Conservation (phyloP, 805 yeast species). For the Spathaspora gorwiae region DNA sequence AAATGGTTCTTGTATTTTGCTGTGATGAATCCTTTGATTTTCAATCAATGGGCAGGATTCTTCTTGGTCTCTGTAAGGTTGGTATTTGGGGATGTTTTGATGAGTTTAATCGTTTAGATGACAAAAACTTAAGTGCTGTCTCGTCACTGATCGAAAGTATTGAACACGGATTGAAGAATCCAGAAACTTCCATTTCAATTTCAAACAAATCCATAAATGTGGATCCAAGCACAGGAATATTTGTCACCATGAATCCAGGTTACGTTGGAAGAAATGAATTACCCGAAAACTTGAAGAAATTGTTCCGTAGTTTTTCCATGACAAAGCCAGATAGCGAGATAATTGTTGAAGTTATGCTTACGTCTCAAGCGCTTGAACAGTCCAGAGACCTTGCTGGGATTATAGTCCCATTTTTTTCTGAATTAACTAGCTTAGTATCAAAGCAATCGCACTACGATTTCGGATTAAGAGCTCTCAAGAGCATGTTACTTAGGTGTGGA, state of each 20-base stretch:
- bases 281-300: slow-evolving; percentile 81
- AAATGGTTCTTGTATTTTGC: slow-evolving; percentile 78
- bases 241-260: slow-evolving; percentile 87
- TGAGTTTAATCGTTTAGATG: slow-evolving; percentile 81
- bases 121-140: slow-evolving; percentile 72
- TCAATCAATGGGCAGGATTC: slow-evolving; percentile 69
- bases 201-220: slow-evolving; percentile 39
- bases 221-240: slow-evolving; percentile 58
- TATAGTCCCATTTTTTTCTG: slow-evolving; percentile 52
- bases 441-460: slow-evolving; percentile 80
- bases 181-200: slow-evolving; percentile 29
- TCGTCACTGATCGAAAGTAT: slow-evolving; percentile 75
- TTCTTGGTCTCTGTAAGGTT: slow-evolving; percentile 72
- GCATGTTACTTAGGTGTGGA: slow-evolving; percentile 59
- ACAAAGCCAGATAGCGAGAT: slow-evolving; percentile 60
- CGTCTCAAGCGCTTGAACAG: slow-evolving; percentile 62
- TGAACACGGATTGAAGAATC: slow-evolving; percentile 46
- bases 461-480: slow-evolving; percentile 79
- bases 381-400: slow-evolving; percentile 42
- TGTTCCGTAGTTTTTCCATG: slow-evolving; percentile 75
- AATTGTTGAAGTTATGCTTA: slow-evolving; percentile 69
- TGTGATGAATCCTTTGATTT: slow-evolving; percentile 89
- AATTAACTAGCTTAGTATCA: slow-evolving; percentile 39
- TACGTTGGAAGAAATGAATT: slow-evolving; percentile 78
- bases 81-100: slow-evolving; percentile 97